Percentiles rank a stretch among this genome's conserved stretches.
phyloP scores from a whole-genome alignment of 805 yeast species.

The Hanseniaspora jakobsenii region DNA sequence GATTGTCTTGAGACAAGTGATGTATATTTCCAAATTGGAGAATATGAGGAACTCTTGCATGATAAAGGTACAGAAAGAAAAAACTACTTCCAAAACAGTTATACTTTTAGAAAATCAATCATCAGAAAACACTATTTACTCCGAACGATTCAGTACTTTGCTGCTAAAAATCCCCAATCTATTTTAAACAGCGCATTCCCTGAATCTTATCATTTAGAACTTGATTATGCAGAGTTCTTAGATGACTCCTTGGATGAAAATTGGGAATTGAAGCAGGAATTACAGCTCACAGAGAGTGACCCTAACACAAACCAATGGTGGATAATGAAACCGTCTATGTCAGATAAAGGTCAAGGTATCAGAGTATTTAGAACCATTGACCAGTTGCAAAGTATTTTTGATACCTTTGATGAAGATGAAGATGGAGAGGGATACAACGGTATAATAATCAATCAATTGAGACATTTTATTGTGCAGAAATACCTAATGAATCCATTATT shows the following conservation, averaged over 20 bases:
- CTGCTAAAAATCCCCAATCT: conserved; percentile 62
- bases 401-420: conserved; percentile 67
- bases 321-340: conserved; percentile 94
- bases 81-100: conserved; percentile 61
- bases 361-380: conserved; percentile 65
- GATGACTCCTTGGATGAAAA: conserved; percentile 90
- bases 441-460: conserved; percentile 69
- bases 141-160: conserved; percentile 65
- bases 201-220: conserved; percentile 64
- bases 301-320: conserved; percentile 45
- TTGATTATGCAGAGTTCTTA: conserved; percentile 90
- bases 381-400: conserved; percentile 71
- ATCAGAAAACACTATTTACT: conserved; percentile 83
- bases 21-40: conserved; percentile 58
- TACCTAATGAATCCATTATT: conserved; percentile 62
- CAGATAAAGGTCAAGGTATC: conserved; percentile 94
- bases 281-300: conserved; percentile 43
- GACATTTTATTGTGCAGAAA: conserved; percentile 85
- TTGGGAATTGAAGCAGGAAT: conserved; percentile 72
- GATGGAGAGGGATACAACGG: conserved; percentile 41
- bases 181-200: conserved; percentile 53
- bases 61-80: conserved; percentile 31
- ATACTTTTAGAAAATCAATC: conserved; percentile 77
- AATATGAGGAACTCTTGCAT: conserved; percentile 57
- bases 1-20: background rate